Conservation (phyloP, 441 rosid genomes). For the Euphorbia schlechtendalii region DNA sequence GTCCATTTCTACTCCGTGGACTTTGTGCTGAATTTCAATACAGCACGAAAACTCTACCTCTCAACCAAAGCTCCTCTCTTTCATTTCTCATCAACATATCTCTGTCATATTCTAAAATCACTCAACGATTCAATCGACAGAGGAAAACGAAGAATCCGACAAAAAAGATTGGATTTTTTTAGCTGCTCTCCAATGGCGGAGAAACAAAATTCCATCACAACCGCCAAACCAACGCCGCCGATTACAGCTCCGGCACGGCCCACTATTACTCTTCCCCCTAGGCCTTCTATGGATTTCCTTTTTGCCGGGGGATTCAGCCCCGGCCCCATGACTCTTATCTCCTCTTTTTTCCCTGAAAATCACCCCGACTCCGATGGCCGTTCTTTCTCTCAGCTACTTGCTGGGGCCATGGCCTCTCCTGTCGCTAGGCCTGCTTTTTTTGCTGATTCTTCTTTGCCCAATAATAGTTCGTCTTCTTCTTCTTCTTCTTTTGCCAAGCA, state of each 20-base stretch:
- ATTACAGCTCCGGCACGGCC: constrained; percentile 46
- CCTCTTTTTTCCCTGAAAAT: constrained; percentile 57
- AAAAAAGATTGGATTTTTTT: background rate
- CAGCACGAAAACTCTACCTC: constrained; percentile 28
- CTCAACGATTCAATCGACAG: background rate
- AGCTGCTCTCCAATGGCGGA: constrained; percentile 32
- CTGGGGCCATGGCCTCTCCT: constrained; percentile 78
- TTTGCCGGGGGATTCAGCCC: constrained; percentile 55
- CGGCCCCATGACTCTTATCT: constrained; percentile 79
- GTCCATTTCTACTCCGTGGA: constrained; percentile 26
- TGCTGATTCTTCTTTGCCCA: constrained; percentile 9
- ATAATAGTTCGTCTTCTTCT: background rate
- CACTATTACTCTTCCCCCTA: constrained; percentile 55
- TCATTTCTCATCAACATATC: too few species aligned
- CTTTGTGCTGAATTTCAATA: constrained; percentile 28
- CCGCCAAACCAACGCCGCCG: constrained; percentile 9
- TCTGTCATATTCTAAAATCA: background rate
- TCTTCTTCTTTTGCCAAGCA: constrained; percentile 8
- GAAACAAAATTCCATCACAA: constrained; percentile 25
- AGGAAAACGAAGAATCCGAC: background rate
- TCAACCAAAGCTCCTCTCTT: background rate
- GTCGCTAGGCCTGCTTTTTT: constrained; percentile 23
- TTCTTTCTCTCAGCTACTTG: constrained; percentile 78
- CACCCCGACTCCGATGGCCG: constrained; percentile 39
- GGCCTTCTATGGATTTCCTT: constrained; percentile 46